Conservation (phyloP, 2,329 filamentous ascomycete genomes). For the Colletotrichum viniferum region DNA sequence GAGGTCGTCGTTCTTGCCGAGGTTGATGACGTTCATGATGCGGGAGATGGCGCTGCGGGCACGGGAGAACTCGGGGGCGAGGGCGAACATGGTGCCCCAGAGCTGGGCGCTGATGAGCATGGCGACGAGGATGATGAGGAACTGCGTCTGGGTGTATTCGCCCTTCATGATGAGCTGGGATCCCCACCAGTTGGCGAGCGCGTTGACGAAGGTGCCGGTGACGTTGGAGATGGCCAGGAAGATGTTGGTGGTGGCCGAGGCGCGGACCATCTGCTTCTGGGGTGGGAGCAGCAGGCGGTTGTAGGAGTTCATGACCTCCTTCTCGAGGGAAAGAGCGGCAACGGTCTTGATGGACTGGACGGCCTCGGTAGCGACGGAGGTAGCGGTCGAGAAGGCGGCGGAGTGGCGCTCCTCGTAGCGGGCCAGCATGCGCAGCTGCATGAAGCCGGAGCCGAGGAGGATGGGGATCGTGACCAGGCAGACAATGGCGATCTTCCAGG, state of each 20-base stretch:
- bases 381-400: conserved; percentile 52
- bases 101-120: conserved; percentile 66
- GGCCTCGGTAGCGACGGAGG: conserved; percentile 52
- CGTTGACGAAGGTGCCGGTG: conserved; percentile 62
- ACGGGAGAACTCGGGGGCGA: conserved; percentile 67
- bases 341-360: conserved; percentile 53
- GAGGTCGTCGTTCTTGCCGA: conserved; percentile 28
- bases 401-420: conserved; percentile 51
- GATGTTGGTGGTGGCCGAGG: conserved; percentile 41
- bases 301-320: conserved; percentile 39
- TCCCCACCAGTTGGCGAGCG: conserved; percentile 72
- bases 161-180: conserved; percentile 63
- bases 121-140: conserved; percentile 66
- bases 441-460: conserved; percentile 56
- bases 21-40: conserved; percentile 41
- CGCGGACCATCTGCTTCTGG: conserved; percentile 23
- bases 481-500: conserved; percentile 64
- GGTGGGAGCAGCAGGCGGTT: conserved; percentile 24
- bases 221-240: conserved; percentile 53
- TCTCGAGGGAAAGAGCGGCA: conserved; percentile 31
- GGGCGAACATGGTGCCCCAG: conserved; percentile 67
- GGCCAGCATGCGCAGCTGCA: conserved; percentile 55
- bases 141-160: conserved; percentile 59
- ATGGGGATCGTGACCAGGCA: conserved; percentile 57
- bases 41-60: conserved; percentile 57